Evolutionary conservation across 768 basidiomycete species (phyloP).

Genomic region (Chalciporus chontae): DNA sequence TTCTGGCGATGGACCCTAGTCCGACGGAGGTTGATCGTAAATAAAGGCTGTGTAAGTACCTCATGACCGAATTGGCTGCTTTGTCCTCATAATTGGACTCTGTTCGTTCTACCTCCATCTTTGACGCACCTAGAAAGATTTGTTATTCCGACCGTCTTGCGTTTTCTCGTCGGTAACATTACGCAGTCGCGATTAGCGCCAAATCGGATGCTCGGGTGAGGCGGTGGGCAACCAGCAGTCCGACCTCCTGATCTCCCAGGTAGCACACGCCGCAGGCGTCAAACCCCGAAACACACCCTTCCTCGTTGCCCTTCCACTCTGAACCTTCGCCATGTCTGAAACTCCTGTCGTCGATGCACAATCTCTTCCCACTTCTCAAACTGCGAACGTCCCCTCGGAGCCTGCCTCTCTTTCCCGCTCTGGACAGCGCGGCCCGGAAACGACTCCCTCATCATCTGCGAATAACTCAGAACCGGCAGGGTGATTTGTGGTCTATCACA

Average conservation of each 20-base stretch:
- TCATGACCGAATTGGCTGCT: conserved; percentile 1
- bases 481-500: conserved; percentile 13
- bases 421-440: conserved; percentile 21
- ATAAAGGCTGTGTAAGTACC: conserved; percentile 9
- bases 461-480: conserved; percentile 14
- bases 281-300: conserved; percentile 18
- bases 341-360: conserved; percentile 28
- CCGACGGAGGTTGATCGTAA: conserved; percentile 12
- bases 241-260: conserved; percentile 10
- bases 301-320: conserved; percentile 13
- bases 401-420: conserved; percentile 29
- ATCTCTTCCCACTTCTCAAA: conserved; percentile 33
- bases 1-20: not conserved
- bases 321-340: conserved; percentile 28
- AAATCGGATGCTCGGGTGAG: conserved; percentile 16
- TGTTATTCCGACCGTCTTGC: not conserved
- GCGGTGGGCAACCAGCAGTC: conserved; percentile 12
- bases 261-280: conserved; percentile 29
- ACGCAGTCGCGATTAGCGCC: conserved; percentile 15
- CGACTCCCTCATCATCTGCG: conserved; percentile 15
- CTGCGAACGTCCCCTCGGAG: conserved; percentile 30
- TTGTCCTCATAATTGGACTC: conserved; percentile 6
- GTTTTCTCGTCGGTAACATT: conserved; percentile 4
- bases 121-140: conserved; percentile 3
- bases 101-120: not conserved